A percentile compares a stretch with the other conserved stretches of the same genome.
phyloP scores from a whole-genome alignment of 176 grass and related monocot genomes.

The Panicum miliaceum region DNA sequence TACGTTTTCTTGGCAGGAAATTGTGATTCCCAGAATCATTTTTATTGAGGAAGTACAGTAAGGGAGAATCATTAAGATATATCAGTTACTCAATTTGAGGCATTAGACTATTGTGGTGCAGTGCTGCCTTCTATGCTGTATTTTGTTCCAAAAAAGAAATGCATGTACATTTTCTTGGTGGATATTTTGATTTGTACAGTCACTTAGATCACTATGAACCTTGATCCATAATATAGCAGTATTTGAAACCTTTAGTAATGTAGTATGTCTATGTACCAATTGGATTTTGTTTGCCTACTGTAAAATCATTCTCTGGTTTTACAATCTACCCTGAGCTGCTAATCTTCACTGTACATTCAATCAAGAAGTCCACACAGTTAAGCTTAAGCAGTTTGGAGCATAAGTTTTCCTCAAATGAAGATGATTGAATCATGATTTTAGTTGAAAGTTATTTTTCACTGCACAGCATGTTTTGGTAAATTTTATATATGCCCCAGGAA shows the following conservation, averaged over 20 bases:
- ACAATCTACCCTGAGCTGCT: background rate
- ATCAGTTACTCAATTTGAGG: conserved; percentile 20
- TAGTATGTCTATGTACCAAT: background rate
- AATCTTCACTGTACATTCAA: conserved; percentile 3
- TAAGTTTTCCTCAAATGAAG: conserved; percentile 25
- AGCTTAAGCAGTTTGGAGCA: conserved; percentile 43
- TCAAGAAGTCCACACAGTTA: background rate
- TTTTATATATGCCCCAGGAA: background rate
- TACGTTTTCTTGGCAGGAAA: background rate
- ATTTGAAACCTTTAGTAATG: background rate
- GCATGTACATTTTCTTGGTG: background rate
- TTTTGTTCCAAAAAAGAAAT: background rate
- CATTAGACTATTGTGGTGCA: background rate
- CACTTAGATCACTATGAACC: background rate
- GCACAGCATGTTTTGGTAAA: background rate
- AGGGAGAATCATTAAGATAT: background rate
- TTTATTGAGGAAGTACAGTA: background rate
- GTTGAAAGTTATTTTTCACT: conserved; percentile 19
- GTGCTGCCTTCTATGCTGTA: background rate
- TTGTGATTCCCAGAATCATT: conserved; percentile 11
- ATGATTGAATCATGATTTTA: conserved; percentile 25
- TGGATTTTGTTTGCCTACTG: conserved; percentile 14
- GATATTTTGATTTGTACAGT: conserved; percentile 2
- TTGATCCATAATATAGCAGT: conserved; percentile 24
- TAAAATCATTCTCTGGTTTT: conserved; percentile 21